These are phyloP conservation scores for Geoglossum cookeanum DNA, from an alignment of 2,329 filamentous ascomycete species.

Conservation along the genomic window DNA sequence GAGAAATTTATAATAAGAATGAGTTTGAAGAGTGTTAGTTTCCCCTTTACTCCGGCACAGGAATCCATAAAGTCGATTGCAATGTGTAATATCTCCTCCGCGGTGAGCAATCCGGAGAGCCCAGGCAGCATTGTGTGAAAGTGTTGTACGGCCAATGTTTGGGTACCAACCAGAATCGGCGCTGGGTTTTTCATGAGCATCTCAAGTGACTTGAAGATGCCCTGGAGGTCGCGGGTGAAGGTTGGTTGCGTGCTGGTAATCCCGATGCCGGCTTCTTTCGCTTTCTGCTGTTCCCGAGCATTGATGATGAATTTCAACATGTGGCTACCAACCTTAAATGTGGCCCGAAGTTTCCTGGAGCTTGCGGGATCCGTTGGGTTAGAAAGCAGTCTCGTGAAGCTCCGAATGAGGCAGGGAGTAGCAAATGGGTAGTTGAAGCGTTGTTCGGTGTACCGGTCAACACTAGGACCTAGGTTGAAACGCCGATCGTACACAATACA, in stretches of 20 bases:
- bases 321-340: slow-evolving; percentile 86
- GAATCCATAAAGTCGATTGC: slow-evolving; percentile 89
- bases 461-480: slow-evolving; percentile 77
- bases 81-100: slow-evolving; percentile 75
- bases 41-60: slow-evolving; percentile 70
- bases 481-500: slow-evolving; percentile 87
- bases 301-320: slow-evolving; percentile 91
- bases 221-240: slow-evolving; percentile 68
- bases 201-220: slow-evolving; percentile 80
- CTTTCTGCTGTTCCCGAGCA: slow-evolving; percentile 65
- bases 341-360: slow-evolving; percentile 67
- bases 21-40: slow-evolving; percentile 79
- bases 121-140: slow-evolving; percentile 97
- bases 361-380: slow-evolving; percentile 69
- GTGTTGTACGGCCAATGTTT: slow-evolving; percentile 87
- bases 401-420: slow-evolving; percentile 70
- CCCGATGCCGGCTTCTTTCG: slow-evolving; percentile 74
- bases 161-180: slow-evolving; percentile 75
- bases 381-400: slow-evolving; percentile 65
- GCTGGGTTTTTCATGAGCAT: slow-evolving; percentile 73
- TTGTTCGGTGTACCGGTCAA: slow-evolving; percentile 76
- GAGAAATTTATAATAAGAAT: slow-evolving; percentile 86
- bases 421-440: slow-evolving; percentile 89
- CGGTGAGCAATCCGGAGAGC: slow-evolving; percentile 52
- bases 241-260: slow-evolving; percentile 52